Conservation (phyloP, 495 filamentous ascomycete genomes). For the Penicillium diatomitis region DNA sequence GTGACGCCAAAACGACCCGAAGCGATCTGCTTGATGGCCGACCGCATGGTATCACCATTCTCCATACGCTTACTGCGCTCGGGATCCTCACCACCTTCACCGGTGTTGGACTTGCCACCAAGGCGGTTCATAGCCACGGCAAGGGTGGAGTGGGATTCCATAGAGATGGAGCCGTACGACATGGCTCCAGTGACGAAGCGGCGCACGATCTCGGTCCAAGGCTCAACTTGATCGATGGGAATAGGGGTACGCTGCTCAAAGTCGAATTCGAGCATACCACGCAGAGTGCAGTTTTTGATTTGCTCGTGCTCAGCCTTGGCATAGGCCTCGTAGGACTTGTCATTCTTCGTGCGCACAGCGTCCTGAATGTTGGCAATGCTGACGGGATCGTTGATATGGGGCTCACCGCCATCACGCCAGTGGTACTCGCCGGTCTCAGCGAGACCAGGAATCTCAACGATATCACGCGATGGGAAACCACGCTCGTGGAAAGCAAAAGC, state of each 20-base stretch:
- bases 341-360: slow-evolving; percentile 95
- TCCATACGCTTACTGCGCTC: slow-evolving; percentile 80
- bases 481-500: slow-evolving; percentile 96
- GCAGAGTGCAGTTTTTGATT: slow-evolving; percentile 95
- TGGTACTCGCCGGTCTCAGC: slow-evolving; percentile 97
- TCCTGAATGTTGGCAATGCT: slow-evolving; percentile 98
- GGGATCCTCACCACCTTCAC: slow-evolving; percentile 95
- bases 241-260: slow-evolving; percentile 83
- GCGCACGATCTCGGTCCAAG: slow-evolving; percentile 97
- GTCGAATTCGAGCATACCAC: slow-evolving; percentile 94
- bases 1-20: slow-evolving; percentile 98
- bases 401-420: slow-evolving; percentile 96
- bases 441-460: slow-evolving; percentile 72
- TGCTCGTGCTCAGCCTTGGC: slow-evolving; percentile 91
- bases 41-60: slow-evolving; percentile 97
- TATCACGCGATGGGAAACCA: slow-evolving; percentile 78
- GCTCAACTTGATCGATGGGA: slow-evolving; percentile 95
- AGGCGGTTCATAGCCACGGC: slow-evolving; percentile 97
- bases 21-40: slow-evolving; percentile 97
- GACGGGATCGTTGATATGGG: slow-evolving; percentile 94
- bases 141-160: slow-evolving; percentile 97
- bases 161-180: slow-evolving; percentile 99
- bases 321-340: slow-evolving; percentile 99
- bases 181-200: slow-evolving; percentile 98
- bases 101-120: slow-evolving; percentile 97